Percentiles rank a stretch among this genome's conserved stretches.
phyloP scores from a whole-genome alignment of 1,139 yeast species.

The Barnettozyma hawaiiensis region DNA sequence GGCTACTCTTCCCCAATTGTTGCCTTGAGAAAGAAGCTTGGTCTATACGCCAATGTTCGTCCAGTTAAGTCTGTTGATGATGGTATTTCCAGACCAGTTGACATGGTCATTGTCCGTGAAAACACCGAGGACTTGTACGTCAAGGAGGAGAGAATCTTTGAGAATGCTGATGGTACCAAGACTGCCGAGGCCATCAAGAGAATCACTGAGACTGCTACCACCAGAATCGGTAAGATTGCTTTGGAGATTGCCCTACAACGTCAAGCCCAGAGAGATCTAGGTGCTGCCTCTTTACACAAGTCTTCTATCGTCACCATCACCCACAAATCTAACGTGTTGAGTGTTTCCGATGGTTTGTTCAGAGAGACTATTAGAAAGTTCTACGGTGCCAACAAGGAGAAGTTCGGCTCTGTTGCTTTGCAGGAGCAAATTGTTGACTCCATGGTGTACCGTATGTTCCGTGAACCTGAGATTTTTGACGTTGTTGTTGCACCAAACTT shows the following conservation, averaged over 20 bases:
- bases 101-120: constrained; percentile 96
- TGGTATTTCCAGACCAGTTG: constrained; percentile 68
- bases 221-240: constrained; percentile 85
- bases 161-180: constrained; percentile 66
- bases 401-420: constrained; percentile 53
- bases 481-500: constrained; percentile 98
- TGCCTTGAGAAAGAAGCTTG: constrained; percentile 91
- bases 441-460: constrained; percentile 97
- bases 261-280: constrained; percentile 67
- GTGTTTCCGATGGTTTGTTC: constrained; percentile 91
- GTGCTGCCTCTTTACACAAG: constrained; percentile 47
- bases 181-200: constrained; percentile 98
- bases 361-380: constrained; percentile 83
- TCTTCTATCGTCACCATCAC: constrained; percentile 81
- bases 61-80: constrained; percentile 93
- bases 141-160: constrained; percentile 79
- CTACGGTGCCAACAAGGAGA: constrained; percentile 58
- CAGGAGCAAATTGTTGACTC: constrained; percentile 98
- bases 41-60: constrained; percentile 92
- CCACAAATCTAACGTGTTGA: constrained; percentile 92
- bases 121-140: constrained; percentile 96
- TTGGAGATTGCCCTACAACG: constrained; percentile 89
- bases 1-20: constrained; percentile 98
- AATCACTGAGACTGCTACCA: constrained; percentile 82
- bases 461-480: constrained; percentile 95